A percentile compares a stretch with the other conserved stretches of the same genome.
Evolutionary conservation across 2,329 filamentous ascomycete species (phyloP).

Genomic region (Alternaria sp.): DNA sequence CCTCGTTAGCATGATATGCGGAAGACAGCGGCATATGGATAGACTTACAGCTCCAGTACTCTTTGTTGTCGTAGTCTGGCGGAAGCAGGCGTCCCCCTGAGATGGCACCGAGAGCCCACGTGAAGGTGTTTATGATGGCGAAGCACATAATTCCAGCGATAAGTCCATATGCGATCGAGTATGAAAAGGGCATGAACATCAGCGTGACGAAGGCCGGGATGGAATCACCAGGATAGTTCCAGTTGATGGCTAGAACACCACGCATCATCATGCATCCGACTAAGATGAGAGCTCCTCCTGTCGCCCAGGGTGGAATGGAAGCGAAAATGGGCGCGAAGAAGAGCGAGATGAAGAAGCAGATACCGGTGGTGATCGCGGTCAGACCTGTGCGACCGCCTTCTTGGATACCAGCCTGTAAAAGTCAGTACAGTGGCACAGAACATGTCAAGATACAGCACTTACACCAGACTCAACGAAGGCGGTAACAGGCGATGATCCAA

Average conservation of each 20-base stretch:
- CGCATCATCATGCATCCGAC: constrained; percentile 87
- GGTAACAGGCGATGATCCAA: constrained; percentile 83
- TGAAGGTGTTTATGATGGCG: constrained; percentile 74
- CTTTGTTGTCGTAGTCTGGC: constrained; percentile 40
- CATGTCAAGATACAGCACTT: constrained; percentile 17
- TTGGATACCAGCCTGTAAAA: constrained; percentile 71
- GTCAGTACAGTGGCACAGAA: neutral
- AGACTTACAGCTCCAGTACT: constrained; percentile 42
- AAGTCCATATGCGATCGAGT: constrained; percentile 86
- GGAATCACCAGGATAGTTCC: constrained; percentile 81
- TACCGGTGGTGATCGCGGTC: constrained; percentile 77
- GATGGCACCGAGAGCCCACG: constrained; percentile 56
- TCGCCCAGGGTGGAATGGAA: constrained; percentile 88
- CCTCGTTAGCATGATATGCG: constrained; percentile 11
- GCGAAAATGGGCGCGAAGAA: constrained; percentile 93
- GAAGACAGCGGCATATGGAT: neutral
- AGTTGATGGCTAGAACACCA: constrained; percentile 84
- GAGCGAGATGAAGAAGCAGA: constrained; percentile 81
- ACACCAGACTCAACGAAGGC: constrained; percentile 86
- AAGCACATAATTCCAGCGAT: constrained; percentile 83
- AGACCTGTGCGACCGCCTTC: constrained; percentile 86
- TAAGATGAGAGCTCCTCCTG: constrained; percentile 84
- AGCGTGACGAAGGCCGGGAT: constrained; percentile 86
- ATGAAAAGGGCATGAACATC: constrained; percentile 87
- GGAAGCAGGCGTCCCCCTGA: constrained; percentile 30